Base-by-base conservation (phyloP, 208 protist species). In the Wallacemonas sp. region DNA sequence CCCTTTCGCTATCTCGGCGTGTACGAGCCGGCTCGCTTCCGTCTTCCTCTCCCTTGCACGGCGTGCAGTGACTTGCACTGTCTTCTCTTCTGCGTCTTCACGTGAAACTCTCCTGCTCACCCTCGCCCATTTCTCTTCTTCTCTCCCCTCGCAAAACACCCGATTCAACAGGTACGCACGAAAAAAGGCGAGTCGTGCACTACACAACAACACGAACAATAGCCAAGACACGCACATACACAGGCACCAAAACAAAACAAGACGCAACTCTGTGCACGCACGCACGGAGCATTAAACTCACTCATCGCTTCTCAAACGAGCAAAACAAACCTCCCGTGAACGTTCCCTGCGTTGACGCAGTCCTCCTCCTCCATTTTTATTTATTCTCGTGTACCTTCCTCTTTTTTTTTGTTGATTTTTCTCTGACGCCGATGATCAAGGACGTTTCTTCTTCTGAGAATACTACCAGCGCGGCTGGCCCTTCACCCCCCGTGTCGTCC, bases 61-160 rank as follows among this genome's bases (percentile, higher is more conserved):
- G 4, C 19, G 5, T 23, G 17, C 19, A 12, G 9, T 14, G 17
- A 16, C 56, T 58, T 67, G 14, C 36, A n/a, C 17, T 44, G 19
- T 39, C 29, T 47, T 1, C 14, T 6, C 14, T 41, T 54, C 12
- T 52, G 16, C n/a, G n/a, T 27, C 54, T 43, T 55, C n/a, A n/a
- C n/a, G n/a, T n/a, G n/a, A n/a, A n/a, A n/a, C n/a, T n/a, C n/a
- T n/a, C n/a, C n/a, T n/a, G n/a, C n/a, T n/a, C n/a, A n/a, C n/a
- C n/a, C n/a, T n/a, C n/a, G n/a, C n/a, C n/a, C n/a, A n/a, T n/a
- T 39, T 56, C 23, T 70, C 58, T 54, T 23, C 11, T 69, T 65
- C 60, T 58, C 14, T 66, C 44, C 19, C 19, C n/a, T 23, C 36
- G 36, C 14, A 14, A 6, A 23, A 17, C 44, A 8, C 17, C 19